Percentiles rank a stretch among this genome's conserved stretches.
Evolutionary conservation across 2,329 filamentous ascomycete genomes (phyloP).

Genomic region (Phaeosphaeriaceae sp.): DNA sequence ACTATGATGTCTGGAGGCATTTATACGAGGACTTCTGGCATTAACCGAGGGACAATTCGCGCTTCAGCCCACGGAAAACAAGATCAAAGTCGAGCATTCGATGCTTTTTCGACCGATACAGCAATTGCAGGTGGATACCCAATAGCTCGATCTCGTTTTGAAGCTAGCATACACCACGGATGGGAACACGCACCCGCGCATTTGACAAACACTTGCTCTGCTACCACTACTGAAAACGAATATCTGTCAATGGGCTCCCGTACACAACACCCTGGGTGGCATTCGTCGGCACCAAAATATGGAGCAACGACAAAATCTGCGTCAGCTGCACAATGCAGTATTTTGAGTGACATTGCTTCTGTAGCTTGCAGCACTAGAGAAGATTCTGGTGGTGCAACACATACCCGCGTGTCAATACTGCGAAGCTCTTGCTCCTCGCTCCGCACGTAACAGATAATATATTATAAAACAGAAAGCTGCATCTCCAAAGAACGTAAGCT

Average conservation of each 20-base stretch:
- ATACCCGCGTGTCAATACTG: not conserved
- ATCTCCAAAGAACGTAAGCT: not conserved
- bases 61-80: not conserved
- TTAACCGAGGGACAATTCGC: not conserved
- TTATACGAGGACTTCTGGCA: not conserved
- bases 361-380: not conserved
- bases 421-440: not conserved
- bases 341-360: not conserved
- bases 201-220: not conserved
- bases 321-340: not conserved
- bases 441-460: not conserved
- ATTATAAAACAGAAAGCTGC: not conserved
- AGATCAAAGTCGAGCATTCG: not conserved
- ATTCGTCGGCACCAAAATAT: not conserved
- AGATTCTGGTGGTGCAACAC: not conserved
- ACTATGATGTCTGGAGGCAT: not conserved
- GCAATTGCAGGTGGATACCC: not conserved
- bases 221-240: not conserved
- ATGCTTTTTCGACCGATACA: not conserved
- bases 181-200: not conserved
- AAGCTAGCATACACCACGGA: not conserved
- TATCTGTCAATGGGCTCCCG: not conserved
- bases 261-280: not conserved
- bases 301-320: not conserved
- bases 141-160: not conserved